These are phyloP conservation scores for Xylaria arbuscula DNA, from an alignment of 2,329 filamentous ascomycete species.

Conservation along the genomic window DNA sequence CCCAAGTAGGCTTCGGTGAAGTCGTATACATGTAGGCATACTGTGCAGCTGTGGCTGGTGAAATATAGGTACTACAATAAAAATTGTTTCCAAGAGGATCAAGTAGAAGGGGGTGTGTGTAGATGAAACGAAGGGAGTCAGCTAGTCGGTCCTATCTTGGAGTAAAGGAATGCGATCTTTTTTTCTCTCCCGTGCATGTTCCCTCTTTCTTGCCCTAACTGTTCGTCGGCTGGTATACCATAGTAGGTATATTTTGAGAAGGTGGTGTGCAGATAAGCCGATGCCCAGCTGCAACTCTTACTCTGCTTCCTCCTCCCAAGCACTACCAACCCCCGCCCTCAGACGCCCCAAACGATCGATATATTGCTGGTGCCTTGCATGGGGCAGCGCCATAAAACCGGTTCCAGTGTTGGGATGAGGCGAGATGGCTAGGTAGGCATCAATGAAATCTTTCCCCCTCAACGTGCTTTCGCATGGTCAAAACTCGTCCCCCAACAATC, in stretches of 20 bases:
- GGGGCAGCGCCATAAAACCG: slow-evolving; percentile 3
- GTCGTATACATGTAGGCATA: slow-evolving; percentile 9
- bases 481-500: neutral
- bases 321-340: slow-evolving; percentile 2
- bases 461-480: neutral
- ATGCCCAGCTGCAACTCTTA: slow-evolving; percentile 21
- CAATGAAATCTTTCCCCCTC: neutral
- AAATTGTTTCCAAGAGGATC: slow-evolving; percentile 2
- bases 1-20: neutral
- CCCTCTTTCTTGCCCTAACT: neutral
- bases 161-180: slow-evolving; percentile 23
- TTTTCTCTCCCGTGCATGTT: neutral
- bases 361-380: slow-evolving; percentile 29
- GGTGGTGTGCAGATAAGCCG: slow-evolving; percentile 25
- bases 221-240: neutral
- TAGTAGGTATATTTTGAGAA: neutral
- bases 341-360: neutral
- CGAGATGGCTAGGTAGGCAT: neutral
- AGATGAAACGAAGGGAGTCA: slow-evolving; percentile 18
- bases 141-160: slow-evolving; percentile 16
- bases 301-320: slow-evolving; percentile 8
- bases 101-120: slow-evolving; percentile 18
- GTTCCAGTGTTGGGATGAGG: slow-evolving; percentile 6
- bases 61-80: slow-evolving; percentile 3
- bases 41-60: slow-evolving; percentile 36